These are phyloP conservation scores for Hydnomerulius pinastri DNA, from an alignment of 768 basidiomycete genomes.

Conservation along the genomic window DNA sequence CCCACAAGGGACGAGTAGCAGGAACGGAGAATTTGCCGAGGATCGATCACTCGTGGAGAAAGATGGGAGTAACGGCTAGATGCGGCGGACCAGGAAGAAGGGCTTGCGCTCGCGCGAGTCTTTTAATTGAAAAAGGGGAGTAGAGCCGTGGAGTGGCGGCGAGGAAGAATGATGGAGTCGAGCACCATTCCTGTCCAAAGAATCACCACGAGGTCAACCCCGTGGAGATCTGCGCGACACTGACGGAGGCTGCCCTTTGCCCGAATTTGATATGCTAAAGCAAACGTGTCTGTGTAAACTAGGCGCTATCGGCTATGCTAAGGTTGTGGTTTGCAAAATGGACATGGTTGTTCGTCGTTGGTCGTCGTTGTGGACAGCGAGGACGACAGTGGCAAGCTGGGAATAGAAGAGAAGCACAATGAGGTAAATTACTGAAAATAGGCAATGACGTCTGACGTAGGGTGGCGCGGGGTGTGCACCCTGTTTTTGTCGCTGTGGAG, in stretches of 20 bases:
- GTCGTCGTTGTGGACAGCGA: background rate
- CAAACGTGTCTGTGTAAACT: background rate
- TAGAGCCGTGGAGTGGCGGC: too few species aligned
- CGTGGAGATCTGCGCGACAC: background rate
- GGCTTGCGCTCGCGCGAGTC: too few species aligned
- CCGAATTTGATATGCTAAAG: background rate
- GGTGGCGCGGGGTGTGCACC: conserved; percentile 35
- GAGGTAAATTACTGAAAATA: conserved; percentile 10
- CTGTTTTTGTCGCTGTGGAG: conserved; percentile 39
- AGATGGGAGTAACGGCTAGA: too few species aligned
- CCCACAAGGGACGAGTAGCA: too few species aligned
- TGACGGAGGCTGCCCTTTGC: background rate
- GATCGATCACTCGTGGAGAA: too few species aligned
- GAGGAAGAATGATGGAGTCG: too few species aligned
- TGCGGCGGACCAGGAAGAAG: too few species aligned
- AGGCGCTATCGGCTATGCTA: background rate
- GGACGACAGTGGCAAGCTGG: background rate
- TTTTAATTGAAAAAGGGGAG: too few species aligned
- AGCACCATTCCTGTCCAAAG: background rate
- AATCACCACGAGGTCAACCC: background rate
- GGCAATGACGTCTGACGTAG: conserved; percentile 34
- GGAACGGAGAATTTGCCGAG: too few species aligned
- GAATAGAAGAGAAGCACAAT: conserved; percentile 3
- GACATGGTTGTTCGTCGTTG: too few species aligned
- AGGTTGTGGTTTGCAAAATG: background rate